These are phyloP conservation scores for Aspergillus sp. DNA, from an alignment of 2,329 filamentous ascomycete genomes.

Conservation along the genomic window DNA sequence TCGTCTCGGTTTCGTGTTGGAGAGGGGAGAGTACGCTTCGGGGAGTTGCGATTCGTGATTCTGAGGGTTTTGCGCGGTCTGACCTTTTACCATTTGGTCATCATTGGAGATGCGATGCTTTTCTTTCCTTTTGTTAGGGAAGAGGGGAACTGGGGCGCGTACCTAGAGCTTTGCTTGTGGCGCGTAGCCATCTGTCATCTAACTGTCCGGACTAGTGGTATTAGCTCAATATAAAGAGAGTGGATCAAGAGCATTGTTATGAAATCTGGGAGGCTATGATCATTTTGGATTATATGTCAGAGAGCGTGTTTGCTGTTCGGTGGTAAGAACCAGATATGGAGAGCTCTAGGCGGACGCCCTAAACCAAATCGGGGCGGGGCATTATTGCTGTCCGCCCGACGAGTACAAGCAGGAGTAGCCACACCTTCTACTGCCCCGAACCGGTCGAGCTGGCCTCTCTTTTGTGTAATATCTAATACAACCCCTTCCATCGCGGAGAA, in stretches of 20 bases:
- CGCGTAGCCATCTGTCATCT: too few relatives aligned
- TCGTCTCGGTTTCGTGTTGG: neutral
- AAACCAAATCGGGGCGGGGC: slow-evolving; percentile 19
- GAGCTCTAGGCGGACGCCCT: slow-evolving; percentile 6
- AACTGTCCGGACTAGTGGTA: too few relatives aligned
- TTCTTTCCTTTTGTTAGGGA: slow-evolving; percentile 4
- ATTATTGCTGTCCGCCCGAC: slow-evolving; percentile 1
- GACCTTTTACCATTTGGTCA: slow-evolving; percentile 43
- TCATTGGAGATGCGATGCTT: slow-evolving; percentile 31
- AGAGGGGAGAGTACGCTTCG: slow-evolving; percentile 18
- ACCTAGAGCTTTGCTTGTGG: neutral
- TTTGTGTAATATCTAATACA: too few relatives aligned
- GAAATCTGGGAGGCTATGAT: too few relatives aligned
- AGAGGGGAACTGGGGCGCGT: neutral
- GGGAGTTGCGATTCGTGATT: slow-evolving; percentile 5
- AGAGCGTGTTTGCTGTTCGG: neutral
- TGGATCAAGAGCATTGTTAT: too few relatives aligned
- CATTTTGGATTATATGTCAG: too few relatives aligned
- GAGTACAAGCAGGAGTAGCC: too few relatives aligned
- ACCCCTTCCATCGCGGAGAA: too few relatives aligned
- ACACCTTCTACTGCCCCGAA: neutral
- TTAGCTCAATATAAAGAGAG: too few relatives aligned
- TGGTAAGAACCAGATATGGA: neutral
- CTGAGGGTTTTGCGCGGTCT: slow-evolving; percentile 22
- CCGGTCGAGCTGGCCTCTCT: neutral